A percentile compares a stretch with the other conserved stretches of the same genome.
Evolutionary conservation across 176 grass and related monocot genomes (phyloP).

Genomic region (Panicum miliaceum): DNA sequence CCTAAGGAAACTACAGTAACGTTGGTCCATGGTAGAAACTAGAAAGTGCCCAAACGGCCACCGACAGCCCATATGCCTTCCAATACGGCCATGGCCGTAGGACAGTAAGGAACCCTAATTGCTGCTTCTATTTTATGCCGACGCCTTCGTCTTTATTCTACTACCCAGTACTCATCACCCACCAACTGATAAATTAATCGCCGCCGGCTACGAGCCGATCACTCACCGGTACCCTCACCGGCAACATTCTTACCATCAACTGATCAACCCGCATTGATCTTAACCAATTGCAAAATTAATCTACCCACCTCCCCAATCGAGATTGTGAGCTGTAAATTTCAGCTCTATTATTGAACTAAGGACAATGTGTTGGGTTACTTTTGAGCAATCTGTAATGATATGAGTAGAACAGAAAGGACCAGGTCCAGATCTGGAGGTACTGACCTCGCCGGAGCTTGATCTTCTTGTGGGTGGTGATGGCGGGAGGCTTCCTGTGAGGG

Average conservation of each 20-base stretch:
- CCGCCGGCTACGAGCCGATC: not conserved
- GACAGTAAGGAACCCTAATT: slow-evolving; percentile 50
- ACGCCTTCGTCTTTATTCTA: slow-evolving; percentile 49
- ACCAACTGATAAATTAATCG: slow-evolving; percentile 49
- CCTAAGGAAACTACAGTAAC: not conserved
- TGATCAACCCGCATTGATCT: slow-evolving; percentile 20
- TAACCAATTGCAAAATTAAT: slow-evolving; percentile 22
- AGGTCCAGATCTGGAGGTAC: slow-evolving; percentile 50
- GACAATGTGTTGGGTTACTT: slow-evolving; percentile 7
- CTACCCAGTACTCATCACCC: slow-evolving; percentile 13
- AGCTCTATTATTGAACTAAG: slow-evolving; percentile 1
- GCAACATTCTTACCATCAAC: slow-evolving; percentile 37
- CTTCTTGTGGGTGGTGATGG: slow-evolving; percentile 54
- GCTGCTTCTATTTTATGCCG: slow-evolving; percentile 38
- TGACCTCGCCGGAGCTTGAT: slow-evolving; percentile 86
- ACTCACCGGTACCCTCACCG: slow-evolving; percentile 42
- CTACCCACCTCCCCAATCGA: slow-evolving; percentile 13
- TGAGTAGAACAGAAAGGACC: not conserved
- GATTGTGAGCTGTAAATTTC: slow-evolving; percentile 38
- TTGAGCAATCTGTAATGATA: slow-evolving; percentile 19
- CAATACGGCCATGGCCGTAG: slow-evolving; percentile 13
- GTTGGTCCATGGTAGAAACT: slow-evolving; percentile 4
- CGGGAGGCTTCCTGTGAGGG: slow-evolving; percentile 51
- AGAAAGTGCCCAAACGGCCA: slow-evolving; percentile 46
- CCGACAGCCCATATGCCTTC: slow-evolving; percentile 52